phyloP scores from a whole-genome alignment of 345 rosid species.

The Erucastrum elatum region DNA sequence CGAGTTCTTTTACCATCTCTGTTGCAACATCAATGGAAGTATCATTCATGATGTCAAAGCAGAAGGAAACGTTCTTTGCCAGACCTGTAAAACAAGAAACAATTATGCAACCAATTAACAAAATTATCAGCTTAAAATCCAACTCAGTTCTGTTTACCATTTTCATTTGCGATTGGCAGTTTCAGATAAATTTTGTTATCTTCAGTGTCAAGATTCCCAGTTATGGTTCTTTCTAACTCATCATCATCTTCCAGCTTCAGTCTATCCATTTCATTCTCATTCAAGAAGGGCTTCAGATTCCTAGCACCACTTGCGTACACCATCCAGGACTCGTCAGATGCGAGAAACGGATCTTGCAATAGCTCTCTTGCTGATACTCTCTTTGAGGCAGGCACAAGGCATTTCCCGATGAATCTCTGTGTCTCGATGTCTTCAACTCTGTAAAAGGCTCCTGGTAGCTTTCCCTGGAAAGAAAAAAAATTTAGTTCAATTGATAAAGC shows the following conservation, averaged over 20 bases:
- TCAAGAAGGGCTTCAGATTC: conserved; percentile 57
- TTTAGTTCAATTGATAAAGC: conserved; percentile 5
- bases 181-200: conserved; percentile 65
- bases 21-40: conserved; percentile 69
- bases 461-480: conserved; percentile 52
- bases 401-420: conserved; percentile 63
- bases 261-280: conserved; percentile 51
- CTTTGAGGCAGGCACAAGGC: conserved; percentile 61
- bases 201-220: conserved; percentile 63
- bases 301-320: conserved; percentile 28
- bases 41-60: conserved; percentile 63
- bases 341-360: conserved; percentile 62
- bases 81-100: conserved; percentile 44
- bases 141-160: conserved; percentile 40
- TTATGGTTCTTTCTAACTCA: background rate
- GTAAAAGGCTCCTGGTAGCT: conserved; percentile 72
- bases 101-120: background rate
- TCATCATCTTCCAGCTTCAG: conserved; percentile 52
- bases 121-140: conserved; percentile 1
- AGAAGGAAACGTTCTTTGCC: conserved; percentile 57
- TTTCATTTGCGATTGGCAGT: conserved; percentile 57
- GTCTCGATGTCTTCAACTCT: conserved; percentile 61
- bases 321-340: conserved; percentile 47
- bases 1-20: conserved; percentile 85
- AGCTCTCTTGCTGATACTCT: conserved; percentile 70